Conservation (phyloP, 106 monocot genomes). For the Platanthera zijinensis region DNA sequence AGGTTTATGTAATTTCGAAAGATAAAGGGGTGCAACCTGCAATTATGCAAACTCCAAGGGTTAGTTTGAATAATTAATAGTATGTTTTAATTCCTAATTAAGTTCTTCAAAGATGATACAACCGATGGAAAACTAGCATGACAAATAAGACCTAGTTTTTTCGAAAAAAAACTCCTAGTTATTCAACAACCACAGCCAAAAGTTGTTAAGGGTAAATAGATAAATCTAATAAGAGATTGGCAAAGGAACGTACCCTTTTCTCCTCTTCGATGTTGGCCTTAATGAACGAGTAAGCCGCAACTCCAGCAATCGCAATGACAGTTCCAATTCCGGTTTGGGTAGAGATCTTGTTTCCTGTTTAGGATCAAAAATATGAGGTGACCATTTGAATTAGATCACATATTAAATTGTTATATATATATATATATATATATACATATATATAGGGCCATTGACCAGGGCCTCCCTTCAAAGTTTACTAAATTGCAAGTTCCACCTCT, state of each 20-base stretch:
- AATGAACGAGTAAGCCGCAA: conserved; percentile 92
- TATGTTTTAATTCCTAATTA: too few species aligned
- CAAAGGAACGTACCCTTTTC: conserved; percentile 57
- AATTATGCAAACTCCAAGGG: too few species aligned
- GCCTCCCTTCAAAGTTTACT: too few species aligned
- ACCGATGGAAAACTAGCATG: neutral
- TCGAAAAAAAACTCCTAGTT: neutral
- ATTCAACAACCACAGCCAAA: neutral
- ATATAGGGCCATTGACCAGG: too few species aligned
- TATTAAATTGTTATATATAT: neutral
- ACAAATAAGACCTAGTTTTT: neutral
- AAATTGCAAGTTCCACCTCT: too few species aligned
- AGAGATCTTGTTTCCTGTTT: conserved; percentile 82
- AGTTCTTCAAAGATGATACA: neutral
- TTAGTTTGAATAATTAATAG: too few species aligned
- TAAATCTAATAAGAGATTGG: neutral
- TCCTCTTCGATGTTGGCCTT: conserved; percentile 98
- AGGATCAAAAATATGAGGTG: conserved; percentile 8
- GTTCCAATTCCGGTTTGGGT: conserved; percentile 99
- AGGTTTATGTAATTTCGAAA: too few species aligned
- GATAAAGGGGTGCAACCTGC: too few species aligned
- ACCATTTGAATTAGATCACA: neutral
- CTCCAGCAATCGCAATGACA: conserved; percentile 83
- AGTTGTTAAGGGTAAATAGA: neutral
- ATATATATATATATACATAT: neutral